Evolutionary conservation across 2,329 filamentous ascomycete species (phyloP), one percentile per base, ranked within the genome.

Genomic region (Fusarium mexicanum): DNA sequence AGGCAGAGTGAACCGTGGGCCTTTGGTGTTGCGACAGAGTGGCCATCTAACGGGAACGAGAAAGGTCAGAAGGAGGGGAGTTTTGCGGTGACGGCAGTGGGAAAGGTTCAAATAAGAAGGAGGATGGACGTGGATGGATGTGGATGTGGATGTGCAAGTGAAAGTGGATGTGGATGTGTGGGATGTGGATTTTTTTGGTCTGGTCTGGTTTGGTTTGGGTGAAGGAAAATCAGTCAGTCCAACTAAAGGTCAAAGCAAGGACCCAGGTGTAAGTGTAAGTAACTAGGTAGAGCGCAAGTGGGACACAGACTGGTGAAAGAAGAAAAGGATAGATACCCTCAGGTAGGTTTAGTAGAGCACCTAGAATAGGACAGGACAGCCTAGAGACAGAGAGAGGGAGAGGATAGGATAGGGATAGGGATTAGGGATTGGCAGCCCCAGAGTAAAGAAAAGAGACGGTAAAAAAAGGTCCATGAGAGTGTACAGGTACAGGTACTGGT

Each of bases 21-120:
- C 79, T 81, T 71, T 77, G 76, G 76, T 77, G 78, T 75, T 82
- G 79, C 78, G 81, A 82, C 78, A 83, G 77, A 79, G 84, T 82
- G 81, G 84, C 84, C 85, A 86, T 87, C 85, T 86, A 86, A 83
- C 81, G 79, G 71, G 75, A 77, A 76, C 77, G 74, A 77, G 75
- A 72, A 78, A 73, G 67, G 78, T 80, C 74, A 80, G 80, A 78
- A 72, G 68, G 69, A 75, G 69, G 71, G 71, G 72, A 62, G 72
- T 59, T 74, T 75, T 70, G 48, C 75, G 74, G 78, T 79, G 76
- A 78, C 76, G 75, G 78, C 75, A 78, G 79, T 66, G 79, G 77
- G 74, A 79, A 17, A 80, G 78, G 78, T 80, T 80, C 77, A 81
- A 81, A 80, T 80, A 81, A 79, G 76, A 80, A 67, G 73, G 72